Conservation (phyloP, 1,284 basidiomycete species). For the Sporisorium reilianum region DNA sequence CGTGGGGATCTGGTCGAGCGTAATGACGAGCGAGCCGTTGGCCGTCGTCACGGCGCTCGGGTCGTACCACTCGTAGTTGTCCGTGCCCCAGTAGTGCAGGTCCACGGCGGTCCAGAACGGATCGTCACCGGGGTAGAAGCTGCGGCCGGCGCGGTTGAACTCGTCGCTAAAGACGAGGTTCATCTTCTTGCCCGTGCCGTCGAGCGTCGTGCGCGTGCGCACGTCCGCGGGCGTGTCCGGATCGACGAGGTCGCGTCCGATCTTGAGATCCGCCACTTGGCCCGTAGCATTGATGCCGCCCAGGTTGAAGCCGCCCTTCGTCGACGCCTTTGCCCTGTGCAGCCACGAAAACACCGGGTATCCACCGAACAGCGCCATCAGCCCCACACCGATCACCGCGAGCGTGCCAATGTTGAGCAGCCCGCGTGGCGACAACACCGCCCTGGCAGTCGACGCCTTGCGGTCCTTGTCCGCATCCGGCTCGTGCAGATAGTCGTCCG, state of each 20-base stretch:
- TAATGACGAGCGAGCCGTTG: slow-evolving; percentile 57
- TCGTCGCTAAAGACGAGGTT: slow-evolving; percentile 66
- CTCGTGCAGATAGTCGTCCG: slow-evolving; percentile 40
- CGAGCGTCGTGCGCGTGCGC: slow-evolving; percentile 25
- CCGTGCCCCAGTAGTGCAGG: slow-evolving; percentile 60
- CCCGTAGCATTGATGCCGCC: slow-evolving; percentile 50
- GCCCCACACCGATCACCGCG: slow-evolving; percentile 28
- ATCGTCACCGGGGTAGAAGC: slow-evolving; percentile 66
- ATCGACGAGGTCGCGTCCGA: slow-evolving; percentile 51
- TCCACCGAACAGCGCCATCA: slow-evolving; percentile 51
- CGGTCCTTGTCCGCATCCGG: slow-evolving; percentile 47
- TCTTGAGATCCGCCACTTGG: slow-evolving; percentile 37
- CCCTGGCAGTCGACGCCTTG: background rate
- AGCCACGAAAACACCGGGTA: slow-evolving; percentile 53
- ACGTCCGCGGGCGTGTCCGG: slow-evolving; percentile 54
- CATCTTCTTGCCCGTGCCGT: slow-evolving; percentile 43
- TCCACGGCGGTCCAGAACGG: slow-evolving; percentile 69
- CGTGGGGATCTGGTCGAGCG: slow-evolving; percentile 68
- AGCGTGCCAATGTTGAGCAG: slow-evolving; percentile 51
- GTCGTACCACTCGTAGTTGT: slow-evolving; percentile 64
- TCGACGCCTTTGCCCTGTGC: slow-evolving; percentile 6
- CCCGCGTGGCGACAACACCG: slow-evolving; percentile 30
- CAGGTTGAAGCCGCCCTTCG: slow-evolving; percentile 46
- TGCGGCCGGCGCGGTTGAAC: slow-evolving; percentile 60
- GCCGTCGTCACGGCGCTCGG: slow-evolving; percentile 58